Percentiles rank a stretch among this genome's conserved stretches.
phyloP scores from a whole-genome alignment of 208 protist genomes.

The Spongospora subterranea region DNA sequence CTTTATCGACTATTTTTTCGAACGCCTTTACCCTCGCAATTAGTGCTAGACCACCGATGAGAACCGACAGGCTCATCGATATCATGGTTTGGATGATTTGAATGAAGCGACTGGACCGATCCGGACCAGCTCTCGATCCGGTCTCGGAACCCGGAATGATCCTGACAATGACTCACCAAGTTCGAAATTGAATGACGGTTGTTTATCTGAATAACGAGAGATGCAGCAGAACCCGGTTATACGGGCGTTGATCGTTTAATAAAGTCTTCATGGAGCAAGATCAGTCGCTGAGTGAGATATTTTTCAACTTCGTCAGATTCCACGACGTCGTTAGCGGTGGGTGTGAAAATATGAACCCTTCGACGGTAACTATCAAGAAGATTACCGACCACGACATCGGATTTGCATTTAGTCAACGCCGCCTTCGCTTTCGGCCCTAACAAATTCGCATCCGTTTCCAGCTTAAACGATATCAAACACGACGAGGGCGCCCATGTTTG shows the following conservation, averaged over 20 bases:
- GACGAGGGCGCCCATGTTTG: constrained; percentile 67
- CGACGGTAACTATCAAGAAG: constrained; percentile 30
- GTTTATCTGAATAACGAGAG: too few relatives aligned
- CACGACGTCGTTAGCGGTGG: not conserved
- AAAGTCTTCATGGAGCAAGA: not conserved
- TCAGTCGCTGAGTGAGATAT: not conserved
- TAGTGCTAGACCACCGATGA: too few relatives aligned
- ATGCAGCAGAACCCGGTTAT: too few relatives aligned
- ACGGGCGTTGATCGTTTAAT: not conserved
- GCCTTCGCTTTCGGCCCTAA: constrained; percentile 62
- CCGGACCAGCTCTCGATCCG: too few relatives aligned
- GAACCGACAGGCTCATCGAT: too few relatives aligned
- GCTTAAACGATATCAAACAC: constrained; percentile 72
- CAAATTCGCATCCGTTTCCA: constrained; percentile 70
- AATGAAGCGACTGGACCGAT: too few relatives aligned
- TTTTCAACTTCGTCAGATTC: not conserved
- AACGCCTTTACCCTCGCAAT: too few relatives aligned
- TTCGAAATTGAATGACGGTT: too few relatives aligned
- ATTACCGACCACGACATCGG: constrained; percentile 63
- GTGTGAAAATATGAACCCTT: not conserved
- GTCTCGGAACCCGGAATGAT: too few relatives aligned
- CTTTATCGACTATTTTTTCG: too few relatives aligned
- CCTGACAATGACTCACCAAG: too few relatives aligned
- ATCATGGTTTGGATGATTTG: too few relatives aligned
- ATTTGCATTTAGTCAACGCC: constrained; percentile 53